phyloP scores from a whole-genome alignment of 306 rosid species.

The Senna tora region DNA sequence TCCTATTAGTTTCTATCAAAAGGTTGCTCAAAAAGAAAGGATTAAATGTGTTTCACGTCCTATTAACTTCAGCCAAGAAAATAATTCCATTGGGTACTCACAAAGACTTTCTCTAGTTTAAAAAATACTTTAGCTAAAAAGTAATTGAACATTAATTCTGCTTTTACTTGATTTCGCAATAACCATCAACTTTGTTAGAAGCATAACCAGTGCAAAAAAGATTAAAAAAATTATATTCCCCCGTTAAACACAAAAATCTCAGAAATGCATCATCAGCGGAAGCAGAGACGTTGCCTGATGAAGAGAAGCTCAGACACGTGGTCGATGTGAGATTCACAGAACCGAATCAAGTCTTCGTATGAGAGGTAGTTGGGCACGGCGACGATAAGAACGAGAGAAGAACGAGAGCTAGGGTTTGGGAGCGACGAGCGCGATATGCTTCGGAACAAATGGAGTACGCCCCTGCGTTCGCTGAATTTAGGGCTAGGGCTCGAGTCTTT shows the following conservation, averaged over 20 bases:
- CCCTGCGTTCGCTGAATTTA: conserved; percentile 74
- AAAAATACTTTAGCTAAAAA: neutral
- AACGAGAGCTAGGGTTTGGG: conserved; percentile 60
- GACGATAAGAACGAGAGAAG: conserved; percentile 67
- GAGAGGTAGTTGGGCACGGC: conserved; percentile 90
- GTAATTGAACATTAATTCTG: neutral
- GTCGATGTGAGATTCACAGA: conserved; percentile 67
- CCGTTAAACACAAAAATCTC: neutral
- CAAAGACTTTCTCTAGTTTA: neutral
- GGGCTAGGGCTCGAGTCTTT: conserved; percentile 33
- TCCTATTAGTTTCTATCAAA: neutral
- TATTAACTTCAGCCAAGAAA: neutral
- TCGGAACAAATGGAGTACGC: conserved; percentile 79
- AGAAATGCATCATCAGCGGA: neutral
- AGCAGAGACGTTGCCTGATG: conserved; percentile 55
- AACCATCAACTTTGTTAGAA: neutral
- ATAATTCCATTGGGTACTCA: neutral
- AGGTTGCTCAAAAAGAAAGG: neutral
- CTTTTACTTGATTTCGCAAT: neutral
- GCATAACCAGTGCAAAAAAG: neutral
- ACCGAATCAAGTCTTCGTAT: conserved; percentile 72
- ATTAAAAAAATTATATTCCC: neutral
- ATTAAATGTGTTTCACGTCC: neutral
- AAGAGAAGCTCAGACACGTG: conserved; percentile 69
- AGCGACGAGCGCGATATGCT: conserved; percentile 52